Percentiles rank a stretch among this genome's conserved stretches.
Evolutionary conservation across 2,329 filamentous ascomycete species (phyloP).

Genomic region (Paraphaeosphaeria sporulosa): DNA sequence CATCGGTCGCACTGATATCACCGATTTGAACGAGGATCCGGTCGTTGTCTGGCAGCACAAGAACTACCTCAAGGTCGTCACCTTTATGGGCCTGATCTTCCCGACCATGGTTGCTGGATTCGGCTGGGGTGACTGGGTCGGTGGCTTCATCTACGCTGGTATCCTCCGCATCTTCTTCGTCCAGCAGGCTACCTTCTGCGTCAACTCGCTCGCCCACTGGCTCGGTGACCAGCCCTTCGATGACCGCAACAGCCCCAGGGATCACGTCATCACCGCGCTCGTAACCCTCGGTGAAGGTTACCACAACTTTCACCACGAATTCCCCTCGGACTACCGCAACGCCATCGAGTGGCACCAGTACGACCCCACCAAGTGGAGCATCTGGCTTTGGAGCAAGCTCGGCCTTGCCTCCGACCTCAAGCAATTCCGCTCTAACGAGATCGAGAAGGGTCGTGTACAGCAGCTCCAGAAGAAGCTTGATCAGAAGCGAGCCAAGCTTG

Average conservation of each 20-base stretch:
- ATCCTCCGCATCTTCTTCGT: slow-evolving; percentile 62
- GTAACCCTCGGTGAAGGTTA: slow-evolving; percentile 55
- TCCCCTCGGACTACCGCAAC: slow-evolving; percentile 55
- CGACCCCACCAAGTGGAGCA: slow-evolving; percentile 55
- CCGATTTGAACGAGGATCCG: slow-evolving; percentile 60
- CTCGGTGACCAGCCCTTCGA: slow-evolving; percentile 57
- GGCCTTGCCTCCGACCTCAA: slow-evolving; percentile 54
- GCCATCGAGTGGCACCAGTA: slow-evolving; percentile 54
- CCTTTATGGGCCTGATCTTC: slow-evolving; percentile 58
- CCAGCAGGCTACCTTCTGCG: slow-evolving; percentile 62
- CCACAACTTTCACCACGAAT: slow-evolving; percentile 57
- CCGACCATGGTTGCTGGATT: slow-evolving; percentile 58
- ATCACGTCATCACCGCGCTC: slow-evolving; percentile 53
- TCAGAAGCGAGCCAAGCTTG: slow-evolving; percentile 53
- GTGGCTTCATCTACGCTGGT: slow-evolving; percentile 60
- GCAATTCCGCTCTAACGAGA: slow-evolving; percentile 55
- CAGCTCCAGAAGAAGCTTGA: slow-evolving; percentile 56
- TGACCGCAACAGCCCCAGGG: slow-evolving; percentile 54
- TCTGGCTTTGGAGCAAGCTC: slow-evolving; percentile 54
- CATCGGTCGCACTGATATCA: slow-evolving; percentile 60
- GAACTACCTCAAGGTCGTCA: slow-evolving; percentile 57
- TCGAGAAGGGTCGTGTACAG: slow-evolving; percentile 54
- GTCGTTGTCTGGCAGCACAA: slow-evolving; percentile 60
- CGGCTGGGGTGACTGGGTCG: slow-evolving; percentile 59
- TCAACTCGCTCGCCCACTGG: slow-evolving; percentile 63